A percentile compares a stretch with the other conserved stretches of the same genome.
These are phyloP conservation scores for Curvularia sp. DNA, from an alignment of 2,329 filamentous ascomycete genomes.

Conservation along the genomic window DNA sequence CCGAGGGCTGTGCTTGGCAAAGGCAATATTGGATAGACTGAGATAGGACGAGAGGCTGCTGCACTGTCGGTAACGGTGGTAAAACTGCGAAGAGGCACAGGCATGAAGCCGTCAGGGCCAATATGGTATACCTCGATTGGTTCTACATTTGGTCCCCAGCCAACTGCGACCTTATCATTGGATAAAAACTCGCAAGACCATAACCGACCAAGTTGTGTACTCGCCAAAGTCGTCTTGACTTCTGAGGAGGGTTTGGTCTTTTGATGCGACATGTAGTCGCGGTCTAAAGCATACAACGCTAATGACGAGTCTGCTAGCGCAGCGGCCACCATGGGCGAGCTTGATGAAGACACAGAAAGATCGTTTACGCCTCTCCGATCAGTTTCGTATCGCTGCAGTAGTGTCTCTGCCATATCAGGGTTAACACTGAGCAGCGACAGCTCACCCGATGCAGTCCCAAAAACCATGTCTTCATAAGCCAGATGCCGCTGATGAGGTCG, in stretches of 20 bases:
- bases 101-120: conserved; percentile 53
- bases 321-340: conserved; percentile 58
- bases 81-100: conserved; percentile 52
- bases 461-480: conserved; percentile 58
- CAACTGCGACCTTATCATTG: conserved; percentile 59
- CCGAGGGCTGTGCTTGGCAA: conserved; percentile 44
- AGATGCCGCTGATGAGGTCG: conserved; percentile 49
- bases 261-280: conserved; percentile 38
- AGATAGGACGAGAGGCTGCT: conserved; percentile 28
- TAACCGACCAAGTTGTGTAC: conserved; percentile 35
- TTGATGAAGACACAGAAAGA: conserved; percentile 55
- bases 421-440: conserved; percentile 48
- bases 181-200: conserved; percentile 64
- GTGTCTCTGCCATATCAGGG: conserved; percentile 19
- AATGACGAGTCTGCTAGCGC: conserved; percentile 58
- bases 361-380: conserved; percentile 56
- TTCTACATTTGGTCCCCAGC: conserved; percentile 54
- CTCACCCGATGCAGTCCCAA: conserved; percentile 64
- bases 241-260: conserved; percentile 25
- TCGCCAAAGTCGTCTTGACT: conserved; percentile 24
- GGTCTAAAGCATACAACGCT: conserved; percentile 55
- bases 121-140: conserved; percentile 61
- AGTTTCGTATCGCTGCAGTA: conserved; percentile 51
- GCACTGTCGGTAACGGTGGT: conserved; percentile 24
- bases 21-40: conserved; percentile 57